Percentiles rank a stretch among this genome's conserved stretches.
phyloP scores from a whole-genome alignment of 2,329 filamentous ascomycete species.

The Diaporthe humulicola region DNA sequence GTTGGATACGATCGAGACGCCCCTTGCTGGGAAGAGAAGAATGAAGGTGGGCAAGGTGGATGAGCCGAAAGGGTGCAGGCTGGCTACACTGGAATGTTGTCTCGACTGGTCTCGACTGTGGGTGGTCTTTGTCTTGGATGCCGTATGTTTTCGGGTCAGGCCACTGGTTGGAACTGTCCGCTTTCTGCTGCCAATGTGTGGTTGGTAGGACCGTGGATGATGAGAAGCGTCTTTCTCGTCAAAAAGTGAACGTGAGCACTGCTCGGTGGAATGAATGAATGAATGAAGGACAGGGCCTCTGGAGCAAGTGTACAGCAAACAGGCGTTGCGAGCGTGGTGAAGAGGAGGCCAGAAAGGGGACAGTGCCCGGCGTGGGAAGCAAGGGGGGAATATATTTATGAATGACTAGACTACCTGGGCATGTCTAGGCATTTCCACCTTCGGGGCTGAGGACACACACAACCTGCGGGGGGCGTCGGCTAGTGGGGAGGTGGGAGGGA shows the following conservation, averaged over 20 bases:
- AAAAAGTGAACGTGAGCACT: conserved; percentile 39
- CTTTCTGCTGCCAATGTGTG: conserved; percentile 26
- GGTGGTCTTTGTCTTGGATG: conserved; percentile 25
- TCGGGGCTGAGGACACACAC: conserved; percentile 8
- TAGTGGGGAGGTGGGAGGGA: conserved; percentile 18
- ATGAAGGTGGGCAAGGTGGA: conserved; percentile 36
- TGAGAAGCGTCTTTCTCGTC: conserved; percentile 26
- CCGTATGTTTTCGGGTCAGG: conserved; percentile 28
- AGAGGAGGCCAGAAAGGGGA: not conserved
- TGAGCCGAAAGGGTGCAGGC: conserved; percentile 33
- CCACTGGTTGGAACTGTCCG: conserved; percentile 11
- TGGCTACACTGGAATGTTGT: conserved; percentile 33
- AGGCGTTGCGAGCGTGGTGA: conserved; percentile 27
- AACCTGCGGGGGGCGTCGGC: conserved; percentile 5
- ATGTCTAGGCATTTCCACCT: conserved; percentile 13
- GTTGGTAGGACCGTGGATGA: conserved; percentile 31
- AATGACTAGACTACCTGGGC: not conserved
- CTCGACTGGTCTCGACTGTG: not conserved
- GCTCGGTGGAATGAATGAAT: conserved; percentile 39
- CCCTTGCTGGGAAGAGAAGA: conserved; percentile 26
- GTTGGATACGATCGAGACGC: conserved; percentile 12
- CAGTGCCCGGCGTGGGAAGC: not conserved
- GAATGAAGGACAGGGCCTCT: conserved; percentile 30
- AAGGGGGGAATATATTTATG: conserved; percentile 35
- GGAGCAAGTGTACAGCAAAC: conserved; percentile 27